phyloP scores from a whole-genome alignment of 352 stramenopile species.

The Phytophthora pluvialis region DNA sequence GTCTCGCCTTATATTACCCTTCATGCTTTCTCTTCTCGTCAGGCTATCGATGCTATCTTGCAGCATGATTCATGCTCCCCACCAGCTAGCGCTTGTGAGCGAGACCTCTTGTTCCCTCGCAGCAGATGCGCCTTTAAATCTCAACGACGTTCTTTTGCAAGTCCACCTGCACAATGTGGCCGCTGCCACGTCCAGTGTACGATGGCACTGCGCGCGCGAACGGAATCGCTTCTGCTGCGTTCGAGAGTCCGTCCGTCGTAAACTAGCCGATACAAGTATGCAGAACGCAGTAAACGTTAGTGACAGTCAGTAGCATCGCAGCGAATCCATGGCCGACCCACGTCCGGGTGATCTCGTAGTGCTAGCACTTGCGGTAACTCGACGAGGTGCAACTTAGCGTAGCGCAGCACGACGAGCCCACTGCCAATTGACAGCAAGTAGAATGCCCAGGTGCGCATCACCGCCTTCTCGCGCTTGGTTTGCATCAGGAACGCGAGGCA shows the following conservation, averaged over 20 bases:
- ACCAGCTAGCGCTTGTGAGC: background rate
- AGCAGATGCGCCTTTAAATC: slow-evolving; percentile 13
- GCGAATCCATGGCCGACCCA: slow-evolving; percentile 27
- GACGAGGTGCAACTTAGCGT: slow-evolving; percentile 74
- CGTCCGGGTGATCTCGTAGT: slow-evolving; percentile 69
- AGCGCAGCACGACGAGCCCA: slow-evolving; percentile 70
- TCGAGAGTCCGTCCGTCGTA: slow-evolving; percentile 41
- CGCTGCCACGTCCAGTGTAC: slow-evolving; percentile 41
- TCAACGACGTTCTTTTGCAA: slow-evolving; percentile 24
- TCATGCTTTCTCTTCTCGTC: background rate
- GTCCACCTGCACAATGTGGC: slow-evolving; percentile 23
- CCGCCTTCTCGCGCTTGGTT: slow-evolving; percentile 37
- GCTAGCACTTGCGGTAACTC: slow-evolving; percentile 75
- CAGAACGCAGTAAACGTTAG: background rate
- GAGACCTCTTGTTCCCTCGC: background rate
- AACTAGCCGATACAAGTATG: slow-evolving; percentile 48
- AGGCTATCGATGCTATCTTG: background rate
- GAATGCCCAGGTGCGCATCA: slow-evolving; percentile 56
- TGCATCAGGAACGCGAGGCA: slow-evolving; percentile 51
- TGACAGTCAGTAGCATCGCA: background rate
- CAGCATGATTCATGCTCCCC: no score
- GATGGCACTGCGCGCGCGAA: slow-evolving; percentile 61
- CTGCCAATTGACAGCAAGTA: slow-evolving; percentile 66
- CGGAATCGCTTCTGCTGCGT: slow-evolving; percentile 52
- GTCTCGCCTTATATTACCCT: background rate